These are phyloP conservation scores for Cladosporium sp. DNA, from an alignment of 2,329 filamentous ascomycete genomes.

Conservation along the genomic window DNA sequence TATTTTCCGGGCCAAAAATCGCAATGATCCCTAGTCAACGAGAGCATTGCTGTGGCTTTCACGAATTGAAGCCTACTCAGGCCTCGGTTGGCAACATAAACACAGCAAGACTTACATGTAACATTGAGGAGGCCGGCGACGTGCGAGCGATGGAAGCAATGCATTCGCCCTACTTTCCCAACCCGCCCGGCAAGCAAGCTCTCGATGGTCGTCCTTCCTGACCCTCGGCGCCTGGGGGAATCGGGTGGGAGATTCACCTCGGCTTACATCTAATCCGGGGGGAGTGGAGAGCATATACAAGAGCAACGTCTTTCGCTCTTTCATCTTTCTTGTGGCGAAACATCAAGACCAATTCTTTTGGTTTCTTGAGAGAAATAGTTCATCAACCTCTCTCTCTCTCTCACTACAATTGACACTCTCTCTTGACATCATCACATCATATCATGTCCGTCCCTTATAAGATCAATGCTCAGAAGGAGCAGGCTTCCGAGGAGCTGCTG, in stretches of 20 bases:
- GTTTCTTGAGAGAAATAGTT: too few species aligned
- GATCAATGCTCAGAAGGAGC: conserved; percentile 24
- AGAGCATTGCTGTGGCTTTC: too few species aligned
- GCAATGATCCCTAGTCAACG: too few species aligned
- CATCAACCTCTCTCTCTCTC: too few species aligned
- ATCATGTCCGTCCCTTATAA: conserved; percentile 35
- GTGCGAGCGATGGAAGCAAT: neutral
- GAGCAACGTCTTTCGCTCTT: neutral
- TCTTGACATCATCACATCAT: neutral
- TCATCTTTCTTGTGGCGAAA: neutral
- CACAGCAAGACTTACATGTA: too few species aligned
- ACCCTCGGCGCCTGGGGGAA: conserved; percentile 7
- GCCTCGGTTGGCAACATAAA: too few species aligned
- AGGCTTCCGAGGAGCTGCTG: conserved; percentile 31
- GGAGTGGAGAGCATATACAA: conserved; percentile 7
- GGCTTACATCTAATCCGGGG: conserved; percentile 12
- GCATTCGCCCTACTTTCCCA: conserved; percentile 1
- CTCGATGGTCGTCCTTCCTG: too few species aligned
- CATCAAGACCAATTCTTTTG: too few species aligned
- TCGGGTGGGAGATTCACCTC: conserved; percentile 1
- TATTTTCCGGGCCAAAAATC: too few species aligned
- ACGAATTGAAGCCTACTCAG: too few species aligned
- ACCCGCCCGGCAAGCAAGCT: neutral
- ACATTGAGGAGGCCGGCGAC: conserved; percentile 1
- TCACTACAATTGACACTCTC: neutral